Base-by-base conservation (phyloP, 176 grass and related monocot genomes). In the Eragrostis nindensis region DNA sequence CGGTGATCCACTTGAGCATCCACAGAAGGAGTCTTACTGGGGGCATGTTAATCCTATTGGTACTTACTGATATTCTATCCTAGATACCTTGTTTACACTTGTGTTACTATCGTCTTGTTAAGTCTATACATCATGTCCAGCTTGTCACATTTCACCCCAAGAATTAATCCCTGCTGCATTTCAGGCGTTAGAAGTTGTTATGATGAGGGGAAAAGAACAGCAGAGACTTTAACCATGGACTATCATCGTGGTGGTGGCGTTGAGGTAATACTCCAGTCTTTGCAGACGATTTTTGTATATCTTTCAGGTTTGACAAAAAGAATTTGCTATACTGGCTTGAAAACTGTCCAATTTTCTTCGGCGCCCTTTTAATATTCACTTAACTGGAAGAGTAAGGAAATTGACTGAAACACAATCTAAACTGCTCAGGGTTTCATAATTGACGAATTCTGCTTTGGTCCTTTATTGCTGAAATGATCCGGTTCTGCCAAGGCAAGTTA, bases 31-130 rank as follows among this genome's bases (percentile, higher is more conserved):
- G 55, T 87, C 88, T 46, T 97, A 97, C 17, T 94, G 95, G 95
- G 92, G 95, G 66, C 93, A 97, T 83, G 95, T 97, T 78, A 97
- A 97, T 65, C 95, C 95, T 65, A 97, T 97, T 49, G 95, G 92
- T 97, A 90, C 71, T 70, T 16, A 39, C 22, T 72, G 22, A 64
- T 9, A 8, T 22, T 1, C 5, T 47, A 1, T n/a, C 39, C 25
- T 32, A 22, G 32, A 57, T 59, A 13, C 1, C n/a, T 46, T 42
- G 27, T 59, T 29, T 45, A 61, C 42, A 16, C 0, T 61, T 5
- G 1, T 64, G 29, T 64, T 64, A 30, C 14, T 63, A 24, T 66
- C 29, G 5, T n/a, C 25, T 10, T 62, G 22, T 44, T 71, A 60
- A 8, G n/a, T 25, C 53, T 87, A 65, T 66, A 72, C 17, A 45